These are phyloP conservation scores for Paracorniculantispora psalliotae DNA, from an alignment of 2,329 filamentous ascomycete genomes.

Conservation along the genomic window DNA sequence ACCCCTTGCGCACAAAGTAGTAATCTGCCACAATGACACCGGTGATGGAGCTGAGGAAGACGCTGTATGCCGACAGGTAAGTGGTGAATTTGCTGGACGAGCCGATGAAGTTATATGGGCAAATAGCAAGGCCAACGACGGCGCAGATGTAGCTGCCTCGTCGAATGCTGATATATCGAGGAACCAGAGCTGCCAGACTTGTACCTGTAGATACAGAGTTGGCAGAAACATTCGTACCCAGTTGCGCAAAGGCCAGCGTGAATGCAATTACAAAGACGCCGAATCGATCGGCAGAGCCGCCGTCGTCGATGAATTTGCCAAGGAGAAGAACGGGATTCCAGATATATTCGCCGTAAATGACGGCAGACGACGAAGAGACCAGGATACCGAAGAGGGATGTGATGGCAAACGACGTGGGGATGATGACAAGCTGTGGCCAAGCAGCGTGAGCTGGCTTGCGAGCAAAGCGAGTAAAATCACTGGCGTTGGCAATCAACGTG, in stretches of 20 bases:
- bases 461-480: constrained; percentile 83
- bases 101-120: constrained; percentile 75
- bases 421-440: constrained; percentile 74
- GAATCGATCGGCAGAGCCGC: constrained; percentile 62
- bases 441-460: constrained; percentile 69
- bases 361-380: constrained; percentile 66
- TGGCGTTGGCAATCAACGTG: constrained; percentile 76
- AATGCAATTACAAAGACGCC: constrained; percentile 69
- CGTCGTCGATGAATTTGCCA: constrained; percentile 62
- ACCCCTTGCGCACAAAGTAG: constrained; percentile 78
- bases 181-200: constrained; percentile 74
- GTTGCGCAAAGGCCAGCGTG: constrained; percentile 71
- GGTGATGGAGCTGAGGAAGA: constrained; percentile 89
- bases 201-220: constrained; percentile 82
- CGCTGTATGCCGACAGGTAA: constrained; percentile 85
- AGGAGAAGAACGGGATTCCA: constrained; percentile 71
- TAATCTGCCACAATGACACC: constrained; percentile 90
- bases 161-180: constrained; percentile 77
- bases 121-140: constrained; percentile 74
- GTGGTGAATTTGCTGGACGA: constrained; percentile 80
- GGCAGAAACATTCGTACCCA: constrained; percentile 83
- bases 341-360: constrained; percentile 62
- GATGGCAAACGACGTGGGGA: constrained; percentile 66
- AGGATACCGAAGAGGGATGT: constrained; percentile 83
- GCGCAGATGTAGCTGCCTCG: constrained; percentile 86